These are phyloP conservation scores for Venustampulla echinocandica DNA, from an alignment of 495 filamentous ascomycete species.

Conservation along the genomic window DNA sequence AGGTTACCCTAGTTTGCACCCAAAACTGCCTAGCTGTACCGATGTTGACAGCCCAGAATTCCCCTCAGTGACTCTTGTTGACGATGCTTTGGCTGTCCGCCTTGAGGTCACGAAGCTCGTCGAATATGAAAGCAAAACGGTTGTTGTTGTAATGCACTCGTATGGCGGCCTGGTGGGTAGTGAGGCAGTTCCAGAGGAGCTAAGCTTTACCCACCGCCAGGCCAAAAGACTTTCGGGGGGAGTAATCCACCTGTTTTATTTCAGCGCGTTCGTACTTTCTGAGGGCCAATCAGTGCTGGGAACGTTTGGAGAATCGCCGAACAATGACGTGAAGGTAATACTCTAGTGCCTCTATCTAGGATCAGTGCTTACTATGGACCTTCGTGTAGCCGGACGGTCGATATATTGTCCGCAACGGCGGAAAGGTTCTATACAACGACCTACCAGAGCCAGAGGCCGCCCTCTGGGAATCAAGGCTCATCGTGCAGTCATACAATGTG, in stretches of 20 bases:
- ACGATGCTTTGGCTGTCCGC: conserved; percentile 14
- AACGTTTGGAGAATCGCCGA: not conserved
- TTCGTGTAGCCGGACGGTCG: not conserved
- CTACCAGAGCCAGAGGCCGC: not conserved
- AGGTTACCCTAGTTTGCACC: conserved; percentile 16
- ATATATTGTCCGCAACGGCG: not conserved
- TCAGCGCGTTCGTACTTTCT: not conserved
- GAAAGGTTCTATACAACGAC: not conserved
- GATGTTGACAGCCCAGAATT: conserved; percentile 13
- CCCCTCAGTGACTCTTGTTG: conserved; percentile 10
- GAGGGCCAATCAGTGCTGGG: not conserved
- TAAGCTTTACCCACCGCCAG: not conserved
- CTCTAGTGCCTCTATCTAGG: not conserved
- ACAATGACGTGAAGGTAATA: not conserved
- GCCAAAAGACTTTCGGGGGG: not conserved
- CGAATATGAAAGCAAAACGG: conserved; percentile 1
- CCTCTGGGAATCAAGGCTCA: not conserved
- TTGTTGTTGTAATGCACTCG: conserved; percentile 34
- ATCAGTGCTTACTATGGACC: no score
- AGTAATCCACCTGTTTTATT: not conserved
- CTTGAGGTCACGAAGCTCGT: not conserved
- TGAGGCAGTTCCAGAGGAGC: conserved; percentile 8
- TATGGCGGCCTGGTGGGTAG: conserved; percentile 29
- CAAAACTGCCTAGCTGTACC: conserved; percentile 15
- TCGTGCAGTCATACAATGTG: not conserved